Percentiles rank a stretch among this genome's conserved stretches.
Evolutionary conservation across 1,139 yeast genomes (phyloP).

Genomic region (Nakaseomyces uthaithaninus): DNA sequence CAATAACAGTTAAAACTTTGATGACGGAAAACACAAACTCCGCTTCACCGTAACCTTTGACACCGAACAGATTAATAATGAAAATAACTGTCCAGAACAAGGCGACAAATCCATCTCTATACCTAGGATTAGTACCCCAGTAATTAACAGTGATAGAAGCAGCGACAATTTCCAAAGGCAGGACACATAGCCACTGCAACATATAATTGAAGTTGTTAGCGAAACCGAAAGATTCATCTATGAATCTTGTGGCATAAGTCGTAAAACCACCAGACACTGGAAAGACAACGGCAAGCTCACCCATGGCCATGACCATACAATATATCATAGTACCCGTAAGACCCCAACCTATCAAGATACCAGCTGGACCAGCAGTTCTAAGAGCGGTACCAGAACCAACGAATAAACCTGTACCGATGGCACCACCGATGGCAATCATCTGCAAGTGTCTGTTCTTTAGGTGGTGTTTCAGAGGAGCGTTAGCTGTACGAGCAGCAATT

Average conservation of each 20-base stretch:
- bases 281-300: constrained; percentile 59
- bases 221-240: constrained; percentile 68
- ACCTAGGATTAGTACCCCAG: constrained; percentile 39
- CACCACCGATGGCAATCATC: constrained; percentile 62
- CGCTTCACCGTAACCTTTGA: constrained; percentile 54
- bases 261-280: constrained; percentile 71
- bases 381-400: constrained; percentile 60
- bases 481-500: constrained; percentile 57
- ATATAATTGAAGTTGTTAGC: constrained; percentile 70
- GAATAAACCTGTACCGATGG: constrained; percentile 57
- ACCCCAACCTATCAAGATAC: constrained; percentile 50
- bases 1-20: constrained; percentile 55
- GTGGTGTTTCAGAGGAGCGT: constrained; percentile 58
- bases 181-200: constrained; percentile 59
- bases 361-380: constrained; percentile 59
- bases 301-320: constrained; percentile 60
- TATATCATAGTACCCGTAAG: constrained; percentile 49
- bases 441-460: constrained; percentile 60
- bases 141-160: constrained; percentile 59
- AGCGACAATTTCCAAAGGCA: constrained; percentile 68
- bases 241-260: constrained; percentile 57
- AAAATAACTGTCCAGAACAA: constrained; percentile 54
- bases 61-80: constrained; percentile 57
- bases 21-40: constrained; percentile 54
- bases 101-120: constrained; percentile 38